These are phyloP conservation scores for Boletus sp. DNA, from an alignment of 768 basidiomycete species.

Conservation along the genomic window DNA sequence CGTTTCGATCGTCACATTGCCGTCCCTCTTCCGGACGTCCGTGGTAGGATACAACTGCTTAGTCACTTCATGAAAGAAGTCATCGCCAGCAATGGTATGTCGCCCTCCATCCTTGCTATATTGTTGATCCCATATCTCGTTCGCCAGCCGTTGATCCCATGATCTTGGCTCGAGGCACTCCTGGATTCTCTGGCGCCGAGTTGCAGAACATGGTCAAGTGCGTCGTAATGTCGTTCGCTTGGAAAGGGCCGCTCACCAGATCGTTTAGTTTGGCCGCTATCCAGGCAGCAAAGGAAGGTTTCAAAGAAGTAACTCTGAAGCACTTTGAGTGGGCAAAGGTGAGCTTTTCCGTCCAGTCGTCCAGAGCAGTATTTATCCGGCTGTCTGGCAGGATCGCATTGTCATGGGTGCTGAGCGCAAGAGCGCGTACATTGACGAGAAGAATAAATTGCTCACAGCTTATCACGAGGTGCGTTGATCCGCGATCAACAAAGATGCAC, in stretches of 20 bases:
- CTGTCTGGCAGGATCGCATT: conserved; percentile 71
- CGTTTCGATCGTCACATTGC: conserved; percentile 93
- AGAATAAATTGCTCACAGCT: conserved; percentile 86
- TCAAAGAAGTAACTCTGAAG: conserved; percentile 63
- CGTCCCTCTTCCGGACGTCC: conserved; percentile 92
- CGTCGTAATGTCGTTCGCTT: conserved; percentile 26
- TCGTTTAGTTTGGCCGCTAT: conserved; percentile 79
- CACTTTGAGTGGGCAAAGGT: conserved; percentile 99
- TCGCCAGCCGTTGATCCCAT: conserved; percentile 74
- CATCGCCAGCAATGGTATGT: conserved; percentile 53
- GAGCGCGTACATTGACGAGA: conserved; percentile 84
- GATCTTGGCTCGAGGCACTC: conserved; percentile 88
- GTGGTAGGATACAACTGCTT: conserved; percentile 91
- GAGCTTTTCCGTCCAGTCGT: conserved; percentile 1
- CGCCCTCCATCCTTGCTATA: not conserved
- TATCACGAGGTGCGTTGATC: conserved; percentile 79
- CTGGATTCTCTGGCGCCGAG: conserved; percentile 97
- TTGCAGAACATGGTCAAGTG: conserved; percentile 96
- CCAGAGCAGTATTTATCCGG: not conserved
- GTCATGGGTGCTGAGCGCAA: conserved; percentile 96
- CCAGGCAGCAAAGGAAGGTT: conserved; percentile 85
- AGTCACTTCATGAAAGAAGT: conserved; percentile 88
- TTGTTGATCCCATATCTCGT: not conserved
- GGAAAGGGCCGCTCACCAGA: not conserved
- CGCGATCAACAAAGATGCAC: not conserved